Evolutionary conservation across 2,329 filamentous ascomycete genomes (phyloP), one percentile per base, ranked within the genome.

Genomic region (Venturia nashicola): DNA sequence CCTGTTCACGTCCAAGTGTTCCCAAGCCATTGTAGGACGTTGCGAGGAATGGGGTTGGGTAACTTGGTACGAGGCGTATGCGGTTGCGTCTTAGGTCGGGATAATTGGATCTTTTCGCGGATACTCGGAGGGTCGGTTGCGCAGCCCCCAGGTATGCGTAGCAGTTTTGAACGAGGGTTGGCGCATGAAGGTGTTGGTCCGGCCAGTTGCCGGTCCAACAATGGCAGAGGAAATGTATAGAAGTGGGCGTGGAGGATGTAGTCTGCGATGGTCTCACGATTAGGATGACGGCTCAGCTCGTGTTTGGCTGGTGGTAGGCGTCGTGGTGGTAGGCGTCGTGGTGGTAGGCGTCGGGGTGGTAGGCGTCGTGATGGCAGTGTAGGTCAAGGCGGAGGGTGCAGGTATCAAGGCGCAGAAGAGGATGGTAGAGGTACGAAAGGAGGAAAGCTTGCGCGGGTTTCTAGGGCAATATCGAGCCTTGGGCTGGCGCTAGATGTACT

Each of bases 1-100:
- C 81, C 88, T 89, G 77, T 95, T 97, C 79, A 97, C 87, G 66
- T 86, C 86, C 62, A 93, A 82, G 69, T 92, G 88, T 59, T 87
- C 83, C 89, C 89, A 92, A 67, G 86, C 86, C 88, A 91, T 91
- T 67, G 69, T 72, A 51, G 55, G n/a, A 18, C 60, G 11, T 39
- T 39, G 34, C 20, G 18, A 36, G 48, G 48, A 20, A 23, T 34
- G 32, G 20, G n/a, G 42, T 16, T 44, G 27, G n/a, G n/a, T 46
- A 18, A 40, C n/a, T 18, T 27, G 9, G 42, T 54, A 16, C 23
- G 36, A 59, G 46, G 36, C 12, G 34, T 59, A 32, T 42, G 18
- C 36, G 51, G 23, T 1, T 51, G 23, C 48, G 32, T 11, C 23
- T 61, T 48, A 64, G 27, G 57, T 46, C 12, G 62, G 62, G 23